A percentile compares a stretch with the other conserved stretches of the same genome.
Evolutionary conservation across 2,329 filamentous ascomycete species (phyloP).

Genomic region (Lojkania enalia): DNA sequence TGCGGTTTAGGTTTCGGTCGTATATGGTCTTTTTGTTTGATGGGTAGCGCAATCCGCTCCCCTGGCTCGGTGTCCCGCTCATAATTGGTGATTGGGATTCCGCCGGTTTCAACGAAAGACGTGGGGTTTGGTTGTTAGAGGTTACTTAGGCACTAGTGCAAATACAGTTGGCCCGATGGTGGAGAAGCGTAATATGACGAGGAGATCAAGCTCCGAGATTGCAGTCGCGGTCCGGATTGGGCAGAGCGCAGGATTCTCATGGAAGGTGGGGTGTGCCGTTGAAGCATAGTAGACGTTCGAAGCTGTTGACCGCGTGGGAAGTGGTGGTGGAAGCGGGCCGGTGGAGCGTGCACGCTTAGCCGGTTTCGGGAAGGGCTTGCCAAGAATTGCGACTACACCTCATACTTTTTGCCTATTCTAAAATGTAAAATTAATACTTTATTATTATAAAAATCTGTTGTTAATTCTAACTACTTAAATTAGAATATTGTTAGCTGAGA

Average conservation of each 20-base stretch:
- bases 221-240: too few relatives aligned
- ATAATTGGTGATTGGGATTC: constrained; percentile 2
- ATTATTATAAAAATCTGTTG: too few relatives aligned
- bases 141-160: too few relatives aligned
- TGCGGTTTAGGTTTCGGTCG: constrained; percentile 89
- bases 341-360: not conserved
- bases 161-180: not conserved
- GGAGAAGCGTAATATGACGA: not conserved
- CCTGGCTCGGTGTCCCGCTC: constrained; percentile 7
- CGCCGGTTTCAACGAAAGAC: not conserved
- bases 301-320: not conserved
- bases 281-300: not conserved
- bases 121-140: not conserved
- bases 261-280: not conserved
- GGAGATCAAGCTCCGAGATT: too few relatives aligned
- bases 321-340: not conserved
- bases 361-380: too few relatives aligned
- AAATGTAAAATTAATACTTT: too few relatives aligned
- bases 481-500: too few relatives aligned
- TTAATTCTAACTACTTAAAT: too few relatives aligned
- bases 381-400: too few relatives aligned
- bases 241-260: too few relatives aligned
- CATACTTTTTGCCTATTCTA: too few relatives aligned
- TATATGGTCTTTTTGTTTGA: constrained; percentile 97
- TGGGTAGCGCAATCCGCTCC: constrained; percentile 75